Evolutionary conservation across 2,329 filamentous ascomycete species (phyloP), one percentile per base, ranked within the genome.

Genomic region (Phialocephala subalpina): DNA sequence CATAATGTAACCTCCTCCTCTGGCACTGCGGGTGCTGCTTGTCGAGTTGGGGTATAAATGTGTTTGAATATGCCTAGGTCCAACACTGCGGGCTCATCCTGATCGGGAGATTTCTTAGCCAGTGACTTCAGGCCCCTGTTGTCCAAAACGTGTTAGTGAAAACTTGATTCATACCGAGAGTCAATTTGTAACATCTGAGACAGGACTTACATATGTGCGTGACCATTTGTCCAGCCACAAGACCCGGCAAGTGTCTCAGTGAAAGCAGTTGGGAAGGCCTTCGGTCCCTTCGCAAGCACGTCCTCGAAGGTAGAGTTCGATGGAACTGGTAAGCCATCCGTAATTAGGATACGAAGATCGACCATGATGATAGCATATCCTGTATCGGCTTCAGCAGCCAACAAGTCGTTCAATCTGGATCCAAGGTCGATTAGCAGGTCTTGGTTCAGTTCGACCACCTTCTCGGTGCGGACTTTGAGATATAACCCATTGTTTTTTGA

Each of bases 401-500:
- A 18, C n/a, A 53, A 14, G 4, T 53, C 47, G 40, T 61, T 61
- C 20, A 61, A 27, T 16, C 53, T 42, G 9, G 8, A 12, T 3
- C 59, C 59, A 20, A 61, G 33, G n/a, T 61, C 59, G 36, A 61
- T 61, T 4, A 61, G 22, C 2, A 61, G 47, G 20, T 53, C 47
- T 25, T 61, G 45, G 20, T 61, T 55, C 33, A 53, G 18, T 8
- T 36, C 12, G 20, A 18, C 7, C 3, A 61, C 29, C 3, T 20
- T 16, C 3, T 53, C 35, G 6, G 5, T n/a, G 18, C 9, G 16
- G 1, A 55, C 45, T 20, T 61, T 61, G 8, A 61, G 45, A 22
- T 53, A 61, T 18, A 61, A 11, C 2, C 38, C 47, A 11, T 35
- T 36, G n/a, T 33, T 27, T 12, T 40, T 61, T 8, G 27, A 11